Conservation (phyloP, 768 basidiomycete genomes). For the Neoboletus subvelutipes region DNA sequence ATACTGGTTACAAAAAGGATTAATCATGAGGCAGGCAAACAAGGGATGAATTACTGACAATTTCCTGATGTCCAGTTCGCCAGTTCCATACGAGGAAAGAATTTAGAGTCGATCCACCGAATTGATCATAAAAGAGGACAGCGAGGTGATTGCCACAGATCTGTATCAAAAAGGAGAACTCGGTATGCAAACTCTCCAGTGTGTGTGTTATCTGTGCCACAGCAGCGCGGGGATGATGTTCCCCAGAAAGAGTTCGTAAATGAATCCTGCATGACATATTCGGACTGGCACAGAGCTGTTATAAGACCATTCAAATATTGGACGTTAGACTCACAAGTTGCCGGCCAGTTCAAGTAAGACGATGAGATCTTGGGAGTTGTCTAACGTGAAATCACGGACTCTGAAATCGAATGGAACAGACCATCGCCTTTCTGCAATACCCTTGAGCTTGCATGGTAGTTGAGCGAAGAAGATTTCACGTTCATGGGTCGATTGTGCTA, state of each 20-base stretch:
- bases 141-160: constrained; percentile 33
- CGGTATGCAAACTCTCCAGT: neutral
- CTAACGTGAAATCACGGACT: constrained; percentile 38
- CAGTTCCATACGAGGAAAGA: constrained; percentile 37
- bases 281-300: constrained; percentile 16
- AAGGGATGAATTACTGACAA: constrained; percentile 23
- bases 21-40: neutral
- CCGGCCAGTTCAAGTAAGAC: constrained; percentile 29
- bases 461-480: constrained; percentile 25
- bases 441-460: constrained; percentile 33
- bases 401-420: constrained; percentile 23
- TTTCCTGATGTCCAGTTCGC: constrained; percentile 29
- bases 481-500: constrained; percentile 28
- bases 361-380: constrained; percentile 37
- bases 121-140: constrained; percentile 25
- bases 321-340: constrained; percentile 15
- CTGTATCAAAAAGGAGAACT: constrained; percentile 28
- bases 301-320: neutral
- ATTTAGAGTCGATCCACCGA: neutral
- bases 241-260: constrained; percentile 32
- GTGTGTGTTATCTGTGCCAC: constrained; percentile 16
- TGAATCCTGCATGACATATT: constrained; percentile 24
- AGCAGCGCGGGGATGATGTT: constrained; percentile 25
- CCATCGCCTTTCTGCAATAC: constrained; percentile 31
- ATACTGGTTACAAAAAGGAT: constrained; percentile 16